A percentile compares a stretch with the other conserved stretches of the same genome.
Evolutionary conservation across 805 yeast genomes (phyloP).

Genomic region (Scheffersomyces coipomensis): DNA sequence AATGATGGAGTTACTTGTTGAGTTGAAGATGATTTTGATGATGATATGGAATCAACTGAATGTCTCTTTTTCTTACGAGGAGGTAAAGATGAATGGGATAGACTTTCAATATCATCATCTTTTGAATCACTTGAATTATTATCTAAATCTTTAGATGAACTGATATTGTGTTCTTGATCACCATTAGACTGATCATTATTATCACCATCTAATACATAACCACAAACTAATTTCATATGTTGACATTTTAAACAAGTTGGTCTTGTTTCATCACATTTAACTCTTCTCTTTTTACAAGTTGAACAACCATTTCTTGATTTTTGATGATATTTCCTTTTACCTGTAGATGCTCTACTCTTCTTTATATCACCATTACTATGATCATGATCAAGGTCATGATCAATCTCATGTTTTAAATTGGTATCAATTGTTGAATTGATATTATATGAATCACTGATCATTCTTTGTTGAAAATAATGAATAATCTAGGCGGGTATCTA

Average conservation of each 20-base stretch:
- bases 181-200: constrained; percentile 1
- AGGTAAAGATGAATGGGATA: too few relatives aligned
- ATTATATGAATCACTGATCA: neutral
- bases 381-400: neutral
- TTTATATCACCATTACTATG: constrained; percentile 3
- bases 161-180: neutral
- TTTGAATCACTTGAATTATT: neutral
- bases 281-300: constrained; percentile 85
- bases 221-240: constrained; percentile 76
- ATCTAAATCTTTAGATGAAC: neutral
- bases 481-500: too few relatives aligned
- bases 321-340: constrained; percentile 84
- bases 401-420: neutral
- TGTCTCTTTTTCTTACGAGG: neutral
- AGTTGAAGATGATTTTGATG: constrained; percentile 4
- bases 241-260: constrained; percentile 80
- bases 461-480: constrained; percentile 1
- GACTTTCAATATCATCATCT: neutral
- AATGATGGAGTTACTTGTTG: constrained; percentile 17
- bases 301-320: constrained; percentile 88
- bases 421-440: constrained; percentile 1
- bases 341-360: constrained; percentile 38
- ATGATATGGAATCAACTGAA: neutral
- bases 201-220: constrained; percentile 40
- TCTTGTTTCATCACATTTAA: constrained; percentile 86